phyloP scores from a whole-genome alignment of 192 early-diverging fungal species.

The Chytriomyces confervae region DNA sequence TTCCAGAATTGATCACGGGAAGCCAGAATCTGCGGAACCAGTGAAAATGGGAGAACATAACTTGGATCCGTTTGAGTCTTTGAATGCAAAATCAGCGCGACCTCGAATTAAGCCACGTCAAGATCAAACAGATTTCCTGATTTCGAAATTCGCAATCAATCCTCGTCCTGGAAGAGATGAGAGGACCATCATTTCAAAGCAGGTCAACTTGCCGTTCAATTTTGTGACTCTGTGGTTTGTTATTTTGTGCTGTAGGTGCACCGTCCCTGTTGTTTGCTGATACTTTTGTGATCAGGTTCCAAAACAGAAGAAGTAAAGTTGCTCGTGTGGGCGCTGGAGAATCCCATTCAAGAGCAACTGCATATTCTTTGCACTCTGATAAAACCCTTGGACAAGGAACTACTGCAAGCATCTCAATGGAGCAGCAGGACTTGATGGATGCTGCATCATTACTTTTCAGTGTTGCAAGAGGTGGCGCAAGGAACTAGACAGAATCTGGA shows the following conservation, averaged over 20 bases:
- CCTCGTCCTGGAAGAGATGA: not conserved
- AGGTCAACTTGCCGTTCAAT: slow-evolving; percentile 3
- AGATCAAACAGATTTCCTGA: slow-evolving; percentile 14
- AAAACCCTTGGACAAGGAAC: too few relatives aligned
- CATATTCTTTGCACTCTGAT: too few relatives aligned
- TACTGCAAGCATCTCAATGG: not conserved
- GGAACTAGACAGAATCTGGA: not conserved
- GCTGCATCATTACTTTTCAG: not conserved
- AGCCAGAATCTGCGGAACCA: too few relatives aligned
- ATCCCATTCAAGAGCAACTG: too few relatives aligned
- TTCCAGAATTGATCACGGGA: too few relatives aligned
- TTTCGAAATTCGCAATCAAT: not conserved
- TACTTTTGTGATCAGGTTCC: not conserved
- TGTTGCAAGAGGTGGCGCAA: not conserved
- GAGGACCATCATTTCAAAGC: not conserved
- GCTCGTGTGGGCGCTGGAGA: not conserved
- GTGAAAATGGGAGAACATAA: too few relatives aligned
- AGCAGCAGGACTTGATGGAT: not conserved
- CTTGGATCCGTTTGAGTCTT: too few relatives aligned
- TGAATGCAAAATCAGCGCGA: not conserved
- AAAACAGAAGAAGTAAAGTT: slow-evolving; percentile 17
- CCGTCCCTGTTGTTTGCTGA: not conserved
- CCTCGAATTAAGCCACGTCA: slow-evolving; percentile 20
- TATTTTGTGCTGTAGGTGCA: not conserved
- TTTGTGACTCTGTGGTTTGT: slow-evolving; percentile 27